Percentiles rank a stretch among this genome's conserved stretches.
Conservation (phyloP, 1,139 yeast species). For the Candida buenavistaensis region DNA sequence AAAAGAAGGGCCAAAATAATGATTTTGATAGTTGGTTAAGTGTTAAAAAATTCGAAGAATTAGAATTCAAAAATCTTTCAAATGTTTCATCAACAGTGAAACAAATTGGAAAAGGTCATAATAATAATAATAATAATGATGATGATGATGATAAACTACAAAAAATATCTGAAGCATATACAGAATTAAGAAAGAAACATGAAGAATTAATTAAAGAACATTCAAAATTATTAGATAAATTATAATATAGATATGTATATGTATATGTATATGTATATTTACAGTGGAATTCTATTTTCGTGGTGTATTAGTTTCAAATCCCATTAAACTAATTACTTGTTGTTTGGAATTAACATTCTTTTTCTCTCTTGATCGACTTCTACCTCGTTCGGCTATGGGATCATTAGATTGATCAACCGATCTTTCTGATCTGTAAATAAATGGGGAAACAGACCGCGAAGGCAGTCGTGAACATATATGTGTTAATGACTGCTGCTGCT, state of each 20-base stretch:
- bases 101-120: conserved; percentile 11
- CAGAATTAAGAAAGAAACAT: conserved; percentile 57
- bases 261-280: too few relatives aligned
- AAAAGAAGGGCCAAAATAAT: conserved; percentile 8
- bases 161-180: conserved; percentile 56
- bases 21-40: conserved; percentile 45
- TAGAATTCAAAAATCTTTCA: conserved; percentile 46
- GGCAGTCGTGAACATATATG: too few relatives aligned
- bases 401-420: too few relatives aligned
- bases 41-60: conserved; percentile 50
- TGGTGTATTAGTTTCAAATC: conserved; percentile 42
- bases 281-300: conserved; percentile 41
- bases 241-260: too few relatives aligned
- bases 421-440: too few relatives aligned
- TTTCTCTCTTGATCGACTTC: conserved; percentile 12
- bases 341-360: conserved; percentile 26
- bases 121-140: conserved; percentile 9
- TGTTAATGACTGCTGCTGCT: too few relatives aligned
- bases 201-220: conserved; percentile 60
- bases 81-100: conserved; percentile 37
- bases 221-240: conserved; percentile 28
- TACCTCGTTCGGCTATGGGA: too few relatives aligned
- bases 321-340: conserved; percentile 50
- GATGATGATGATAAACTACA: conserved; percentile 48
- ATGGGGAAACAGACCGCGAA: too few relatives aligned